A percentile compares a stretch with the other conserved stretches of the same genome.
phyloP scores from a whole-genome alignment of 2,329 filamentous ascomycete genomes.

The Ophiostoma fasciatum region DNA sequence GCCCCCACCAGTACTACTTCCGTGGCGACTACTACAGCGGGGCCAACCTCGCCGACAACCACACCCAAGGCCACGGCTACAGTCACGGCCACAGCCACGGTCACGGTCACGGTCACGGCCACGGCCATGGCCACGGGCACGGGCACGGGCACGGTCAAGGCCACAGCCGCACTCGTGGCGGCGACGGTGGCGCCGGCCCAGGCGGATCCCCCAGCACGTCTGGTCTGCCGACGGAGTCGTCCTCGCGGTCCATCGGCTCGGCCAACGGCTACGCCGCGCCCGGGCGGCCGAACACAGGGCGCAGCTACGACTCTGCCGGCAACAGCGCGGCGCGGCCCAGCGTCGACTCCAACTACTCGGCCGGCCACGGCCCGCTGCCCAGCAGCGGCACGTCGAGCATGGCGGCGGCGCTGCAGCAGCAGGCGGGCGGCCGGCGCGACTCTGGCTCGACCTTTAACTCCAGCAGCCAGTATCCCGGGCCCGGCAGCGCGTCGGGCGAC shows the following conservation, averaged over 20 bases:
- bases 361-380: constrained; percentile 30
- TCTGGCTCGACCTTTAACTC: constrained; percentile 41
- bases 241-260: constrained; percentile 31
- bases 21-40: constrained; percentile 34
- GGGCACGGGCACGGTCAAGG: too few relatives aligned
- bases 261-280: constrained; percentile 19
- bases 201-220: constrained; percentile 19
- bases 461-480: constrained; percentile 26
- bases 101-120: too few relatives aligned
- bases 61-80: too few relatives aligned
- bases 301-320: constrained; percentile 39
- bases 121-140: too few relatives aligned
- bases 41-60: constrained; percentile 15
- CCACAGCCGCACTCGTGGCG: too few relatives aligned
- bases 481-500: constrained; percentile 13
- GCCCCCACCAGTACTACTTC: constrained; percentile 40
- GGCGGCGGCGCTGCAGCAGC: constrained; percentile 14
- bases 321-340: constrained; percentile 12
- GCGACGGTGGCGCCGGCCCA: constrained; percentile 31
- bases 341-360: constrained; percentile 9
- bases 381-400: constrained; percentile 29
- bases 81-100: too few relatives aligned
- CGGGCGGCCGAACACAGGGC: constrained; percentile 42
- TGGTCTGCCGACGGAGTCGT: constrained; percentile 24
- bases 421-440: constrained; percentile 27